Percentiles rank a stretch among this genome's conserved stretches.
phyloP scores from a whole-genome alignment of 345 rosid species.

The Aegle marmelos region DNA sequence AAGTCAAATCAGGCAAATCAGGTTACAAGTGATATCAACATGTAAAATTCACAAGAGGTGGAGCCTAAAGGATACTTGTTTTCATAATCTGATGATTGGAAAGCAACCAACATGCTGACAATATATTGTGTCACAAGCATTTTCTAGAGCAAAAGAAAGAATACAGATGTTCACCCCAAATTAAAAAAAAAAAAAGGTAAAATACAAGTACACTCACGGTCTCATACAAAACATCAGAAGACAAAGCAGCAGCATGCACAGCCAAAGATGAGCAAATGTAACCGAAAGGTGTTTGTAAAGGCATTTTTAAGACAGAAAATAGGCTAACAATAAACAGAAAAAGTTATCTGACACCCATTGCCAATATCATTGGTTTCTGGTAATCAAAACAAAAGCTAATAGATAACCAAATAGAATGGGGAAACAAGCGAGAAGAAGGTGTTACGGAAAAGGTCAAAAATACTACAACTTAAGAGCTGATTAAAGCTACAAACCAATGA shows the following conservation, averaged over 20 bases:
- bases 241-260: neutral
- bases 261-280: neutral
- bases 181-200: neutral
- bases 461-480: neutral
- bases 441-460: neutral
- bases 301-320: neutral
- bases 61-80: neutral
- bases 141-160: neutral
- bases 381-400: neutral
- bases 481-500: neutral
- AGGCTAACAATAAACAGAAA: neutral
- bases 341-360: neutral
- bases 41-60: neutral
- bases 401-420: neutral
- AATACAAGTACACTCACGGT: neutral
- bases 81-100: neutral
- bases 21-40: neutral
- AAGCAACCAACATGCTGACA: neutral
- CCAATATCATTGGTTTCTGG: neutral
- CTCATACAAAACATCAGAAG: neutral
- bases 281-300: neutral
- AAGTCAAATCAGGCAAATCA: constrained; percentile 2
- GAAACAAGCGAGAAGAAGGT: neutral
- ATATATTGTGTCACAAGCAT: too few relatives aligned
- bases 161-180: neutral